Evolutionary conservation across 805 yeast genomes (phyloP).

Genomic region (Myxozyma sirexii): DNA sequence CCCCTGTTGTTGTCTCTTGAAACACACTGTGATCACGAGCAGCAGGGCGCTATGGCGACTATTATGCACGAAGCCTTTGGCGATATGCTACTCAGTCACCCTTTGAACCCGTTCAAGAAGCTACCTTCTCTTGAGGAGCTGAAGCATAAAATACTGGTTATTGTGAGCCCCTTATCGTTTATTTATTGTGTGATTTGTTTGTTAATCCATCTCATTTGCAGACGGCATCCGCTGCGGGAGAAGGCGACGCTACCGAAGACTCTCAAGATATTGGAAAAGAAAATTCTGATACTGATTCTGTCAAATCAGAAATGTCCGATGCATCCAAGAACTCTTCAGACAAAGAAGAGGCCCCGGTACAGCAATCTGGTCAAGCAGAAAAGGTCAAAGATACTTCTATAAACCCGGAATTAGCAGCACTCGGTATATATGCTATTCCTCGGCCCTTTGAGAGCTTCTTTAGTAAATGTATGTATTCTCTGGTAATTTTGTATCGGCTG

Average conservation of each 20-base stretch:
- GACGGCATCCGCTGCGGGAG: neutral
- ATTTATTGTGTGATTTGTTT: neutral
- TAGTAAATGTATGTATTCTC: constrained; percentile 6
- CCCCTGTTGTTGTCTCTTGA: constrained; percentile 87
- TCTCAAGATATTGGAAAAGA: neutral
- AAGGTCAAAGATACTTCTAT: neutral
- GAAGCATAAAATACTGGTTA: constrained; percentile 69
- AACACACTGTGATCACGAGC: constrained; percentile 68
- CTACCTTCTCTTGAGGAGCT: constrained; percentile 76
- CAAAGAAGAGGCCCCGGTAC: neutral
- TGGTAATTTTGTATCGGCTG: neutral
- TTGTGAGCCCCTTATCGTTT: constrained; percentile 53
- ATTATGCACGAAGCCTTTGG: constrained; percentile 61
- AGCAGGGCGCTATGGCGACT: constrained; percentile 60
- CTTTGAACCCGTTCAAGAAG: constrained; percentile 40
- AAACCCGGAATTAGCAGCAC: constrained; percentile 8
- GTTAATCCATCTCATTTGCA: neutral
- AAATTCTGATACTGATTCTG: neutral
- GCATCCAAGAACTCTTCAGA: neutral
- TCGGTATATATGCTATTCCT: constrained; percentile 19
- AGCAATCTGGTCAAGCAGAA: constrained; percentile 12
- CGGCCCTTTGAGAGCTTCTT: constrained; percentile 13
- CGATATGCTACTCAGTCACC: constrained; percentile 53
- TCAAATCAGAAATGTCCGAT: neutral
- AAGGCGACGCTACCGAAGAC: neutral